phyloP scores from a whole-genome alignment of 768 basidiomycete genomes.

The Calocybe cyanea region DNA sequence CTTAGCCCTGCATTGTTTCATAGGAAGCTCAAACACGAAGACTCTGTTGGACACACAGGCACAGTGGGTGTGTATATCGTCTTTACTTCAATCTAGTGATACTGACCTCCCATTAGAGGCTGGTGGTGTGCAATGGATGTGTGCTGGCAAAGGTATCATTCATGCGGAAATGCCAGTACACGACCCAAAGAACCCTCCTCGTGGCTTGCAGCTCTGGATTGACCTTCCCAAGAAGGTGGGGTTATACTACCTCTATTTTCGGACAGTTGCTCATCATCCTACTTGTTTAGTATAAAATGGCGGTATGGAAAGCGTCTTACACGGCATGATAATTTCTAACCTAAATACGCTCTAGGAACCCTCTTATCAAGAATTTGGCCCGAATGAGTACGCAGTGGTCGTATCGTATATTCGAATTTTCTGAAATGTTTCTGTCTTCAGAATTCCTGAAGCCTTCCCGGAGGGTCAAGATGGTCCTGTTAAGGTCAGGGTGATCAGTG shows the following conservation, averaged over 20 bases:
- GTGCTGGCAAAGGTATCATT: slow-evolving; percentile 74
- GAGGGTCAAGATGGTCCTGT: slow-evolving; percentile 63
- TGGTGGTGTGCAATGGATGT: slow-evolving; percentile 97
- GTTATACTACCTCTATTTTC: slow-evolving; percentile 10
- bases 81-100: background rate
- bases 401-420: background rate
- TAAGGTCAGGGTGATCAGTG: slow-evolving; percentile 82
- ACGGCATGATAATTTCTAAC: background rate
- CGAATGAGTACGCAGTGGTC: slow-evolving; percentile 43
- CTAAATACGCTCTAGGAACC: slow-evolving; percentile 47
- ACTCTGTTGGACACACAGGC: slow-evolving; percentile 84
- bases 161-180: slow-evolving; percentile 91
- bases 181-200: slow-evolving; percentile 57
- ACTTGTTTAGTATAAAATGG: slow-evolving; percentile 67
- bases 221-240: slow-evolving; percentile 70
- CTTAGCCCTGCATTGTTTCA: background rate
- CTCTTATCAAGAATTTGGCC: slow-evolving; percentile 77
- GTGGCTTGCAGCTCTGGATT: slow-evolving; percentile 86
- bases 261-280: slow-evolving; percentile 7
- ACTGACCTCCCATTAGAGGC: slow-evolving; percentile 30
- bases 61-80: slow-evolving; percentile 40
- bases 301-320: slow-evolving; percentile 32
- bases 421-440: slow-evolving; percentile 22
- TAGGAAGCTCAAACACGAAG: slow-evolving; percentile 80
- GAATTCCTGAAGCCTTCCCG: slow-evolving; percentile 73